A percentile compares a stretch with the other conserved stretches of the same genome.
These are phyloP conservation scores for Lepraria neglecta DNA, from an alignment of 495 filamentous ascomycete genomes.

Conservation along the genomic window DNA sequence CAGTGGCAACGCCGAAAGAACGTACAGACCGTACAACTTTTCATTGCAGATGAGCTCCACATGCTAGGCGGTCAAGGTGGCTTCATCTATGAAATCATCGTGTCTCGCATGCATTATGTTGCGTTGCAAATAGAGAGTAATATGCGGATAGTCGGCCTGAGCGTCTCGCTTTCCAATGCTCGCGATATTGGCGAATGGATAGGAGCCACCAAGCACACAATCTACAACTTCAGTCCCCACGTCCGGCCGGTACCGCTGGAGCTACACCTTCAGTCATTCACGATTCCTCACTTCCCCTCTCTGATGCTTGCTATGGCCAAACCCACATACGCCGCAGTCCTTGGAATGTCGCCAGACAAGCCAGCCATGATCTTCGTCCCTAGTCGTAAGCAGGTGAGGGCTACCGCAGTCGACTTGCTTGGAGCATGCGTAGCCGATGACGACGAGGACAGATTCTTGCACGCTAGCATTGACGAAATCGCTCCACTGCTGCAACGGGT, in stretches of 20 bases:
- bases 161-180: constrained; percentile 87
- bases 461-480: constrained; percentile 73
- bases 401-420: constrained; percentile 83
- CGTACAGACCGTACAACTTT: constrained; percentile 80
- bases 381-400: constrained; percentile 82
- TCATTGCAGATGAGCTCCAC: constrained; percentile 95
- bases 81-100: constrained; percentile 89
- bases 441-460: constrained; percentile 87
- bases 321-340: constrained; percentile 78
- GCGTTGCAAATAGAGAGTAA: constrained; percentile 76
- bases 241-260: constrained; percentile 82
- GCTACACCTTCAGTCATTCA: constrained; percentile 91
- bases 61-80: constrained; percentile 87
- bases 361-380: constrained; percentile 89
- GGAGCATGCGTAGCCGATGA: constrained; percentile 79
- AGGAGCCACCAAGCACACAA: constrained; percentile 95
- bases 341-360: constrained; percentile 79
- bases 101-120: constrained; percentile 97
- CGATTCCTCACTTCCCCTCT: constrained; percentile 93
- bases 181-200: constrained; percentile 98
- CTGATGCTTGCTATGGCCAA: constrained; percentile 98
- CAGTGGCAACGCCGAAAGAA: constrained; percentile 96
- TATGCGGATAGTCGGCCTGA: constrained; percentile 84
- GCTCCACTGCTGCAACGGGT: constrained; percentile 72
- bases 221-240: constrained; percentile 96